Percentiles rank a stretch among this genome's conserved stretches.
phyloP scores from a whole-genome alignment of 2,329 filamentous ascomycete genomes.

The Fusarium burgessii region DNA sequence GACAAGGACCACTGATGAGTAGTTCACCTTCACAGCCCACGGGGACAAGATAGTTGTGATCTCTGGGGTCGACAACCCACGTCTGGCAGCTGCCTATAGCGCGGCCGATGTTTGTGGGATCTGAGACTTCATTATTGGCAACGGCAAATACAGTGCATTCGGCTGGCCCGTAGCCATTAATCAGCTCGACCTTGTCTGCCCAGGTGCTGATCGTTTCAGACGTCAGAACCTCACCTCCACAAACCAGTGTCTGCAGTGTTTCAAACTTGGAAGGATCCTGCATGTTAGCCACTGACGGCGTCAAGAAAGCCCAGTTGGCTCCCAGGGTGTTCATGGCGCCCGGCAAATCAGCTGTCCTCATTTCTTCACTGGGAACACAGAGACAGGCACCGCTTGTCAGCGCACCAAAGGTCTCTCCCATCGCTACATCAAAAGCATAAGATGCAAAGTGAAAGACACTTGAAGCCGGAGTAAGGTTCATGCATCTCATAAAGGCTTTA shows the following conservation, averaged over 20 bases:
- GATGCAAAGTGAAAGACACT: constrained; percentile 42
- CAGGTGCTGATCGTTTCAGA: constrained; percentile 31
- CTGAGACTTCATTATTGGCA: constrained; percentile 5
- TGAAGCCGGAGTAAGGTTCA: constrained; percentile 7
- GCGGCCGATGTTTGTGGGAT: constrained; percentile 23
- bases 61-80: constrained; percentile 36
- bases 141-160: constrained; percentile 34
- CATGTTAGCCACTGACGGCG: constrained; percentile 41
- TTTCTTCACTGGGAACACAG: constrained; percentile 43
- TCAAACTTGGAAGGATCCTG: constrained; percentile 35
- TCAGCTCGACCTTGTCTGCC: constrained; percentile 30
- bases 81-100: constrained; percentile 4
- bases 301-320: constrained; percentile 42
- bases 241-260: constrained; percentile 29
- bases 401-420: constrained; percentile 36
- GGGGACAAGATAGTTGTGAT: constrained; percentile 32
- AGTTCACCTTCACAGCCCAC: constrained; percentile 37
- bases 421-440: constrained; percentile 41
- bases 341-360: constrained; percentile 24
- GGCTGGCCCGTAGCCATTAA: constrained; percentile 44
- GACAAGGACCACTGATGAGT: constrained; percentile 35
- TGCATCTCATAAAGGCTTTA: constrained; percentile 24
- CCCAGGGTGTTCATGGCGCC: constrained; percentile 28
- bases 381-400: constrained; percentile 37
- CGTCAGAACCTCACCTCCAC: constrained; percentile 38